Conservation (phyloP, 371 early-diverging fungal genomes). For the Funneliformis caledonium region DNA sequence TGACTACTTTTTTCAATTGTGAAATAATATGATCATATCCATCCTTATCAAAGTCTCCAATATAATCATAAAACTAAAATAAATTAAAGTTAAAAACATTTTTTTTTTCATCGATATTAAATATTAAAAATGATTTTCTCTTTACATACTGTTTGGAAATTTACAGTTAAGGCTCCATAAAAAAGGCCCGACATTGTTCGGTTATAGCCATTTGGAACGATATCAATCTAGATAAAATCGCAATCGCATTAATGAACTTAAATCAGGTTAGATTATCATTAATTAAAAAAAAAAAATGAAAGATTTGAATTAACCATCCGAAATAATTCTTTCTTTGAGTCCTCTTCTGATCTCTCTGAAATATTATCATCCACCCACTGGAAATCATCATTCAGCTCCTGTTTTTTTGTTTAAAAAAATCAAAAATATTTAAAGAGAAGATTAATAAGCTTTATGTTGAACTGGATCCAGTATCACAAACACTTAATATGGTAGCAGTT, state of each 20-base stretch:
- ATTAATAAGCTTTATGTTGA: neutral
- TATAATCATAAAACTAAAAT: constrained; percentile 24
- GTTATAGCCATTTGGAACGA: neutral
- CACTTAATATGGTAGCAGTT: too few species aligned
- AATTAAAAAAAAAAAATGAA: neutral
- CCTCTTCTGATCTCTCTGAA: neutral
- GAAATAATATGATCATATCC: neutral
- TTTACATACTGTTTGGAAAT: neutral
- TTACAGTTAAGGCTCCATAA: neutral
- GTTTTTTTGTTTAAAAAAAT: neutral
- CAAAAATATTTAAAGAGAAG: too few species aligned
- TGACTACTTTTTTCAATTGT: neutral
- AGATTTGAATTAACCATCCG: neutral
- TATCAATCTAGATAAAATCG: neutral
- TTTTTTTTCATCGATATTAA: too few species aligned
- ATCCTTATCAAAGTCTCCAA: neutral
- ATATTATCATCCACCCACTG: neutral
- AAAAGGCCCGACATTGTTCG: constrained; percentile 1
- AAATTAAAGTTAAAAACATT: neutral
- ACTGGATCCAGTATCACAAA: neutral
- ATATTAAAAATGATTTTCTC: neutral
- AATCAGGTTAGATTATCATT: neutral
- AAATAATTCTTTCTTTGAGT: neutral
- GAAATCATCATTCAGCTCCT: neutral
- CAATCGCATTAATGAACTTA: neutral